These are phyloP conservation scores for Coemansia sp. DNA, from an alignment of 192 early-diverging fungal genomes.

Conservation along the genomic window DNA sequence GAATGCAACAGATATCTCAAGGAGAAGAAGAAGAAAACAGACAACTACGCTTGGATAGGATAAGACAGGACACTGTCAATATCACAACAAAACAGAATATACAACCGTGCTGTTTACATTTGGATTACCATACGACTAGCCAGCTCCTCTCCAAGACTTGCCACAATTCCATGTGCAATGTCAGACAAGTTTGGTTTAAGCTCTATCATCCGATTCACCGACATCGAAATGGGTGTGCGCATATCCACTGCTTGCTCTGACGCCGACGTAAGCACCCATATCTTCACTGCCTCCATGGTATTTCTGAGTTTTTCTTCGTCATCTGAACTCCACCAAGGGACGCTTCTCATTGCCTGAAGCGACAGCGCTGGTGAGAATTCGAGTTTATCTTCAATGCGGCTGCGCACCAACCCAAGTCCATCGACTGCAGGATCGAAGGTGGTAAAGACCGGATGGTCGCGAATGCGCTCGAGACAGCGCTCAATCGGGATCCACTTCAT, in stretches of 20 bases:
- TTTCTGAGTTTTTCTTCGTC: not conserved
- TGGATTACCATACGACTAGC: constrained; percentile 13
- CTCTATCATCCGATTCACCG: not conserved
- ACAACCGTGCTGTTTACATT: not conserved
- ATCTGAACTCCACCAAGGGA: not conserved
- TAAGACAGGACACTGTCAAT: too few species aligned
- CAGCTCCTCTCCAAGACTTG: constrained; percentile 23
- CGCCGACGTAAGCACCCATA: not conserved
- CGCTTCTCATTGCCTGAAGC: not conserved
- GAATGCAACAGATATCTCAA: too few species aligned
- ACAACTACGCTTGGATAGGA: too few species aligned
- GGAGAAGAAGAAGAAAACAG: too few species aligned
- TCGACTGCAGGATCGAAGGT: constrained; percentile 39
- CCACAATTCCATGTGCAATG: constrained; percentile 22
- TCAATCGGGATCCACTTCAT: constrained; percentile 50
- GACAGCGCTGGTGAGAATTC: constrained; percentile 16
- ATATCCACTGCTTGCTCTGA: not conserved
- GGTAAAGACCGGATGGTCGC: constrained; percentile 30
- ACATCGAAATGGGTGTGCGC: not conserved
- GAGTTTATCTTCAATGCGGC: constrained; percentile 3
- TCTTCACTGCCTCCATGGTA: not conserved
- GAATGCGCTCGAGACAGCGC: constrained; percentile 41
- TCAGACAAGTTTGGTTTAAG: not conserved
- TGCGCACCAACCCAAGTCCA: constrained; percentile 16
- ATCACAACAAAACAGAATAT: not conserved